These are phyloP conservation scores for Aspergillus sclerotialis DNA, from an alignment of 2,329 filamentous ascomycete species.

Conservation along the genomic window DNA sequence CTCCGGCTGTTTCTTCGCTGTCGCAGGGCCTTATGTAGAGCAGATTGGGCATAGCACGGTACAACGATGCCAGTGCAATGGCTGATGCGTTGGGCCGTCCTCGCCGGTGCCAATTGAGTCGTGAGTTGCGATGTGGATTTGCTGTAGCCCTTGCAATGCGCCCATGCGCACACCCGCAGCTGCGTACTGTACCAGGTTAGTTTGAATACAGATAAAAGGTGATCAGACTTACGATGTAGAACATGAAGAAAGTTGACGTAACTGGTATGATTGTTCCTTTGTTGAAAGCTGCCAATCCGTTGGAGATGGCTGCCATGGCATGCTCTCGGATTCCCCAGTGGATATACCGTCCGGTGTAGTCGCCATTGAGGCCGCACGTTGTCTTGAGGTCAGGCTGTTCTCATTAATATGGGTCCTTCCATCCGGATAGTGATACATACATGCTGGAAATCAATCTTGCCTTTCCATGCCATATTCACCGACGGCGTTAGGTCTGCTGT, in stretches of 20 bases:
- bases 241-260: conserved; percentile 58
- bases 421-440: conserved; percentile 19
- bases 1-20: conserved; percentile 48
- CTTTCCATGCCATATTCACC: conserved; percentile 50
- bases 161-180: conserved; percentile 56
- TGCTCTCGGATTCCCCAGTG: conserved; percentile 57
- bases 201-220: too few species aligned
- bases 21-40: conserved; percentile 56
- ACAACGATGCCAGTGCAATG: conserved; percentile 50
- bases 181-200: too few species aligned
- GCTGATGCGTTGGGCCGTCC: conserved; percentile 58
- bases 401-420: conserved; percentile 4
- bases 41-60: conserved; percentile 57
- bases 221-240: too few species aligned
- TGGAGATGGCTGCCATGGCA: conserved; percentile 71
- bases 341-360: conserved; percentile 42
- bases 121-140: conserved; percentile 56
- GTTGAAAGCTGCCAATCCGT: conserved; percentile 56
- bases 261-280: conserved; percentile 51
- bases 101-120: conserved; percentile 55
- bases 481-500: conserved; percentile 49
- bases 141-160: conserved; percentile 48
- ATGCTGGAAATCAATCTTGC: conserved; percentile 46
- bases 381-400: conserved; percentile 20
- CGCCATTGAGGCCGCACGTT: conserved; percentile 39